These are phyloP conservation scores for Chamaecrista fasciculata DNA, from an alignment of 306 rosid genomes.

Conservation along the genomic window DNA sequence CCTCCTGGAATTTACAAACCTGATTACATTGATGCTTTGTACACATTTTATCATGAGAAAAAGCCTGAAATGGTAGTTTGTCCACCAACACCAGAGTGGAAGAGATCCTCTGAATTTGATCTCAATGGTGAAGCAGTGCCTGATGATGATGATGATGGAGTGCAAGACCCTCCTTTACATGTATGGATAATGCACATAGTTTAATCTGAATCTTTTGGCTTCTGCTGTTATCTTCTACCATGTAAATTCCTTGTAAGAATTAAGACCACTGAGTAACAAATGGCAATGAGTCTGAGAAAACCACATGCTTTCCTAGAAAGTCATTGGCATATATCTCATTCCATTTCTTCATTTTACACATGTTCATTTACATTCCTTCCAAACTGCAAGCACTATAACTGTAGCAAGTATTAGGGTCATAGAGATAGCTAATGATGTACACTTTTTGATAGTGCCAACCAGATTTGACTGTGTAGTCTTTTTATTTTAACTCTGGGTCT, in stretches of 20 bases:
- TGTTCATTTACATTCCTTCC: not conserved
- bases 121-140: slow-evolving; percentile 78
- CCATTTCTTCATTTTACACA: not conserved
- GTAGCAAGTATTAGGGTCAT: not conserved
- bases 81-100: slow-evolving; percentile 75
- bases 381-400: not conserved
- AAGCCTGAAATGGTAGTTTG: slow-evolving; percentile 55
- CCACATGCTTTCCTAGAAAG: not conserved
- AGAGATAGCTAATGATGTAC: slow-evolving; percentile 1
- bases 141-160: slow-evolving; percentile 73
- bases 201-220: not conserved
- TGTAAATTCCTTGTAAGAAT: not conserved
- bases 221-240: slow-evolving; percentile 1
- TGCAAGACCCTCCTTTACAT: slow-evolving; percentile 44
- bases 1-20: slow-evolving; percentile 81
- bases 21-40: slow-evolving; percentile 63
- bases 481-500: not conserved
- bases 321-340: not conserved
- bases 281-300: not conserved
- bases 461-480: not conserved
- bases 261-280: not conserved
- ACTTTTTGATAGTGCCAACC: not conserved
- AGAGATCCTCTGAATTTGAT: slow-evolving; percentile 70
- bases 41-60: slow-evolving; percentile 67
- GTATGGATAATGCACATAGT: slow-evolving; percentile 42